These are phyloP conservation scores for Trichaptum fuscoviolaceum DNA, from an alignment of 768 basidiomycete genomes.

Conservation along the genomic window DNA sequence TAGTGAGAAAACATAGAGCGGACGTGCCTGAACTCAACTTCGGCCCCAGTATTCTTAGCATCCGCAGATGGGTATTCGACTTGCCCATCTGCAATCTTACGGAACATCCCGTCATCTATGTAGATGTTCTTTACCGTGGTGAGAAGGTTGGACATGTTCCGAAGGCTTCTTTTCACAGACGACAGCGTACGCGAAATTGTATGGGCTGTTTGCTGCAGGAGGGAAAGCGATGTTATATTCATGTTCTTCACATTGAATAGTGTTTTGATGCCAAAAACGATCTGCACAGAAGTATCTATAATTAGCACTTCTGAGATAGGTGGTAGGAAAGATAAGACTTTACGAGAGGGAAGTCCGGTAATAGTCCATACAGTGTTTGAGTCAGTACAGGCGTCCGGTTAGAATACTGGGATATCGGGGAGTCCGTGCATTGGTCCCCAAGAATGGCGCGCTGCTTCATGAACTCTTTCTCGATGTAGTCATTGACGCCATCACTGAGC, in stretches of 20 bases:
- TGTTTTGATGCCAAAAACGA: not conserved
- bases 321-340: not conserved
- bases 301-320: not conserved
- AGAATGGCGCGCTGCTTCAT: not conserved
- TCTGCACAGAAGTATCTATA: not conserved
- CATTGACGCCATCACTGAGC: not conserved
- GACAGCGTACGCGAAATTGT: constrained; percentile 5
- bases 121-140: constrained; percentile 11
- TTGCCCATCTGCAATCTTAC: constrained; percentile 10
- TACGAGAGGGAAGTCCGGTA: not conserved
- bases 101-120: constrained; percentile 2
- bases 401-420: not conserved
- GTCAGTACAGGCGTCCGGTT: not conserved
- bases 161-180: not conserved
- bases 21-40: not conserved
- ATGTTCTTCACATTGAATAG: not conserved
- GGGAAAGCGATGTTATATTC: constrained; percentile 5
- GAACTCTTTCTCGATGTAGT: constrained; percentile 1
- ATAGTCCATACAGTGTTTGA: not conserved
- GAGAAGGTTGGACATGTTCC: not conserved
- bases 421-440: not conserved
- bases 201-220: constrained; percentile 10
- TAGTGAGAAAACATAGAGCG: not conserved
- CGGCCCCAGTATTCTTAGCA: not conserved
- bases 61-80: constrained; percentile 7